Evolutionary conservation across 148 eudicot genomes (phyloP).

Genomic region (Limonium bicolor): DNA sequence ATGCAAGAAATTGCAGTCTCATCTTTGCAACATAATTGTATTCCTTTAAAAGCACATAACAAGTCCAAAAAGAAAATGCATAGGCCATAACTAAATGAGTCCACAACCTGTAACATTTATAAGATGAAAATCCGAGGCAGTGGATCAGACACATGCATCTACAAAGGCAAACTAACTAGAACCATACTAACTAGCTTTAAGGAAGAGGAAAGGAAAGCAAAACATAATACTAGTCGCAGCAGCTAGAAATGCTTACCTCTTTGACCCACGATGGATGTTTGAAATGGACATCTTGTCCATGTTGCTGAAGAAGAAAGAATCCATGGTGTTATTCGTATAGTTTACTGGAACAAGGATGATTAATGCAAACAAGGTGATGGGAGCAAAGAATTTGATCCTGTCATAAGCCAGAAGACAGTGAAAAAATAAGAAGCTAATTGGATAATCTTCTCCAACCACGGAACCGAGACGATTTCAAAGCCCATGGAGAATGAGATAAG

Average conservation of each 20-base stretch:
- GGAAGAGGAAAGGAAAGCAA: too few relatives aligned
- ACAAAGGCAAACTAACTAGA: too few relatives aligned
- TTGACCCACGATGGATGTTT: constrained; percentile 47
- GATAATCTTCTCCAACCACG: background rate
- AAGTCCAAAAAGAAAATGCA: constrained; percentile 67
- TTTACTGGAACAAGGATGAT: constrained; percentile 59
- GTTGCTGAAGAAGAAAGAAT: constrained; percentile 19
- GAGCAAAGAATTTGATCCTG: constrained; percentile 87
- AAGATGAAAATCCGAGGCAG: background rate
- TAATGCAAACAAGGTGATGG: constrained; percentile 45
- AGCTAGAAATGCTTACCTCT: constrained; percentile 29
- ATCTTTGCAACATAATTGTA: constrained; percentile 48
- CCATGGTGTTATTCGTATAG: constrained; percentile 50
- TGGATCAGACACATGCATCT: too few relatives aligned
- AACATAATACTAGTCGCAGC: too few relatives aligned
- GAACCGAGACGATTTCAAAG: background rate
- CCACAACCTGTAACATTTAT: constrained; percentile 59
- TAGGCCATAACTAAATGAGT: constrained; percentile 70
- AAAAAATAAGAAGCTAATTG: background rate
- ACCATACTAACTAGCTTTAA: too few relatives aligned
- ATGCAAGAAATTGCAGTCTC: constrained; percentile 69
- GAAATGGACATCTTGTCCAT: constrained; percentile 86
- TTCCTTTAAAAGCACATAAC: constrained; percentile 47
- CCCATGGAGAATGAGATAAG: too few relatives aligned
- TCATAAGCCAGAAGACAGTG: constrained; percentile 5